phyloP scores from a whole-genome alignment of 768 basidiomycete genomes.

The Hortiboletus campestris region DNA sequence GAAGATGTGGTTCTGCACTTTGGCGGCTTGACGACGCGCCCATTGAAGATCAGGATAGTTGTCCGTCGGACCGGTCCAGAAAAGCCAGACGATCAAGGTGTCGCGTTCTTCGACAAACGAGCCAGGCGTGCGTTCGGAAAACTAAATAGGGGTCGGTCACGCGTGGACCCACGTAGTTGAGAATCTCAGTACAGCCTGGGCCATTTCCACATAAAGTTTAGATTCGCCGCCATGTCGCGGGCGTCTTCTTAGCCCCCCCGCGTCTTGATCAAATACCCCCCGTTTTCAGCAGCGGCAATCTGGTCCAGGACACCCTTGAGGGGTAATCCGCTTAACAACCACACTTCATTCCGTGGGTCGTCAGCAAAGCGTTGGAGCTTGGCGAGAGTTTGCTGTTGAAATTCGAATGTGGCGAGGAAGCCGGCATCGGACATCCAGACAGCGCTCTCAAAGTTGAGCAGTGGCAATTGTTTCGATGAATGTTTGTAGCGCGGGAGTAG shows the following conservation, averaged over 20 bases:
- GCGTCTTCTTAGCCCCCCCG: constrained; percentile 31
- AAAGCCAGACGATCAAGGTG: constrained; percentile 82
- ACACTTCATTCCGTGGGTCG: constrained; percentile 72
- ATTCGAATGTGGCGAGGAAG: constrained; percentile 40
- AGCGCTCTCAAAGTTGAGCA: constrained; percentile 79
- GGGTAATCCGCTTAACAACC: too few relatives aligned
- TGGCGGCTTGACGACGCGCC: constrained; percentile 84
- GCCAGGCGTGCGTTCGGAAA: constrained; percentile 84
- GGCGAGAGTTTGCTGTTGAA: constrained; percentile 40
- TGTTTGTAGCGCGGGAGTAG: constrained; percentile 66
- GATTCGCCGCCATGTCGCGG: constrained; percentile 63
- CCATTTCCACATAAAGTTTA: constrained; percentile 81
- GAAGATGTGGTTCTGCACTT: constrained; percentile 92
- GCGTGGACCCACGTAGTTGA: constrained; percentile 70
- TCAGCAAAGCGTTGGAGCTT: constrained; percentile 57
- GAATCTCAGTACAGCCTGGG: constrained; percentile 78
- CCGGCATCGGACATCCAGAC: constrained; percentile 60
- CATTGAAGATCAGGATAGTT: constrained; percentile 65
- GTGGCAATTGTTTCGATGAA: constrained; percentile 59
- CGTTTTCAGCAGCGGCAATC: too few relatives aligned
- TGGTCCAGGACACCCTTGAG: too few relatives aligned
- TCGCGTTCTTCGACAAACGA: constrained; percentile 83
- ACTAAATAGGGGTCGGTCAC: constrained; percentile 42
- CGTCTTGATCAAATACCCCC: constrained; percentile 71
- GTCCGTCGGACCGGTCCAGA: constrained; percentile 58